A percentile compares a stretch with the other conserved stretches of the same genome.
Conservation (phyloP, 371 early-diverging fungal genomes). For the Actinomucor elegans region DNA sequence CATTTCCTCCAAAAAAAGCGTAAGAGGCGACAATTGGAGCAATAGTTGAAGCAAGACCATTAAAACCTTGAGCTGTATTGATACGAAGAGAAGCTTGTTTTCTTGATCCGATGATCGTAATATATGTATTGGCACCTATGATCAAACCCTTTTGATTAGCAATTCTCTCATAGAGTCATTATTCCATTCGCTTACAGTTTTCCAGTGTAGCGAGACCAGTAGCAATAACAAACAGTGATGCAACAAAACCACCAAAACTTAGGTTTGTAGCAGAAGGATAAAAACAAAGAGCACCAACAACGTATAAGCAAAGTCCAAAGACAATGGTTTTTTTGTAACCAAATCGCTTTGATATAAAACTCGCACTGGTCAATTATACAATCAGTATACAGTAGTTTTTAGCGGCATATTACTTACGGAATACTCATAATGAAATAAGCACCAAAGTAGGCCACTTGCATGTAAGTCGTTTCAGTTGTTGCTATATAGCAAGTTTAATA, state of each 20-base stretch:
- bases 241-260: slow-evolving; percentile 48
- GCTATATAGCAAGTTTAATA: no score
- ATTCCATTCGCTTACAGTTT: slow-evolving; percentile 25
- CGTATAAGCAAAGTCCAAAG: slow-evolving; percentile 44
- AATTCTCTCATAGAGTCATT: not conserved
- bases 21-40: slow-evolving; percentile 49
- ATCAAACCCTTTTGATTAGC: no score
- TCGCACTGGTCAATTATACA: slow-evolving; percentile 26
- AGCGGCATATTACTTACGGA: slow-evolving; percentile 28
- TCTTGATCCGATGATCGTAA: slow-evolving; percentile 40
- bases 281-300: slow-evolving; percentile 46
- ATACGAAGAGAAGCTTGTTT: slow-evolving; percentile 41
- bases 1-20: slow-evolving; percentile 45
- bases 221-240: slow-evolving; percentile 47
- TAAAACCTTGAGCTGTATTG: slow-evolving; percentile 46
- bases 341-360: slow-evolving; percentile 36
- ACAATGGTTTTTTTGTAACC: slow-evolving; percentile 49
- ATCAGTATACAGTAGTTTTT: not conserved
- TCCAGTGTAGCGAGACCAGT: slow-evolving; percentile 49
- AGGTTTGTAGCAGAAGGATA: slow-evolving; percentile 41
- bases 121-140: slow-evolving; percentile 44
- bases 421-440: slow-evolving; percentile 49
- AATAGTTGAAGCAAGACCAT: slow-evolving; percentile 45
- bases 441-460: slow-evolving; percentile 55
- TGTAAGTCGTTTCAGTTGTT: slow-evolving; percentile 45